These are phyloP conservation scores for Suillus decipiens DNA, from an alignment of 768 basidiomycete genomes.

Conservation along the genomic window DNA sequence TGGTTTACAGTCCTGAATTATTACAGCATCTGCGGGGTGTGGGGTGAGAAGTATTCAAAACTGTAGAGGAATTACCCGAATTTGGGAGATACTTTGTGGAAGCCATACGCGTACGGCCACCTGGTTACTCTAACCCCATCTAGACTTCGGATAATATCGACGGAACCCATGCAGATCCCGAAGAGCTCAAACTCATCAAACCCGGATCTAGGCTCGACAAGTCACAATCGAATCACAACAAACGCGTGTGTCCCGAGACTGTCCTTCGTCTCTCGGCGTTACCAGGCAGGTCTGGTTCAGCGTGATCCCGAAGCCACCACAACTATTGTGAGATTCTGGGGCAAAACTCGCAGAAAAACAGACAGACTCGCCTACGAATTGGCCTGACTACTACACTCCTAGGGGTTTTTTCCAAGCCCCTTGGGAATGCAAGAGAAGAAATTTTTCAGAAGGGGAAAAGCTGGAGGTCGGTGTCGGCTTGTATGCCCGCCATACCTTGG, in stretches of 20 bases:
- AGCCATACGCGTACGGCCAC: background rate
- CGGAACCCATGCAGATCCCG: background rate
- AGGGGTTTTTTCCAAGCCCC: background rate
- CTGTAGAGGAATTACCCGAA: background rate
- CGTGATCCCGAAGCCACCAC: background rate
- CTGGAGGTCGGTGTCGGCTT: background rate
- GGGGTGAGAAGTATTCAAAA: constrained; percentile 3
- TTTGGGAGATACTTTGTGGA: background rate
- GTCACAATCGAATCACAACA: background rate
- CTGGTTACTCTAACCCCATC: background rate
- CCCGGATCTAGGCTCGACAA: constrained; percentile 1
- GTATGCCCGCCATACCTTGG: background rate
- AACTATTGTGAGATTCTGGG: no score
- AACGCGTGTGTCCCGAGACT: background rate
- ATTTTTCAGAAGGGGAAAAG: background rate
- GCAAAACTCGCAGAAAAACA: background rate
- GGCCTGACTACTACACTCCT: background rate
- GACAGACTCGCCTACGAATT: background rate
- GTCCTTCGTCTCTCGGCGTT: background rate
- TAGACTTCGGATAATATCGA: background rate
- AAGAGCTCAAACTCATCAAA: background rate
- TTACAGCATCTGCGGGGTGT: constrained; percentile 4
- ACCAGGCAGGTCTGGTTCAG: background rate
- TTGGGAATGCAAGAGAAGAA: background rate
- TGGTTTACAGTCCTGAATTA: background rate